Base-by-base conservation (phyloP, 1,284 basidiomycete species). In the Naganishia albida region DNA sequence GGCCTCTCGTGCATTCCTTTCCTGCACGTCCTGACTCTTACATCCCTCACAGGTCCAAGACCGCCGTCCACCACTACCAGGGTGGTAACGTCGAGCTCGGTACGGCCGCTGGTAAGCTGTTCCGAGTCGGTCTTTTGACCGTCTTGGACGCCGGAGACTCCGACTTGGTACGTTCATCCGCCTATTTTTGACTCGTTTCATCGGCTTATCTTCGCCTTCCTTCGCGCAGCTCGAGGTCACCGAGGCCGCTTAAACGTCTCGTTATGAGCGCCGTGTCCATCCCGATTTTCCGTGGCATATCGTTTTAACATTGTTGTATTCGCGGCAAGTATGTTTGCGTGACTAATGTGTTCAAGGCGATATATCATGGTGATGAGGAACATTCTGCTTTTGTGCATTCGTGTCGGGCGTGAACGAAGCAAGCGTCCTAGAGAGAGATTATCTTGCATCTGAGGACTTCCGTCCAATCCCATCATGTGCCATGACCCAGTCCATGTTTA, bases 71-170 rank as follows among this genome's bases (percentile, higher is more conserved):
- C 84, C 94, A 97, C 85, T 97, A 93, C 78, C 85, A 89, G 74
- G 95, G 95, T 74, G 93, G 93, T 72, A 99, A 99, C 81, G 93
- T 94, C 75, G 91, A 95, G 68, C 89, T 99, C 72, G 96, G 96
- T 71, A 99, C 96, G 69, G 96, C 96, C 80, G 93, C 96, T 71
- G 96, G 96, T 82, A 96, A 95, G 84, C 88, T 99, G 73, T 99
- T 98, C 91, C 93, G 95, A 75, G 95, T 99, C 70, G 95, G 95
- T 85, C 91, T 97, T 78, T 95, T 98, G 91, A 94, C 94, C 74
- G 87, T 99, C 81, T 85, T 88, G 75, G 93, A 97, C 83, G 91
- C 90, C 74, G 96, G 95, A 81, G 95, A 99, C 85, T 94, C 91
- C 73, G 95, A 98, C 82, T 85, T 99, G 72, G 81, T 84, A 74